Evolutionary conservation across 2,329 filamentous ascomycete genomes (phyloP).

Genomic region (Fusarium sp.): DNA sequence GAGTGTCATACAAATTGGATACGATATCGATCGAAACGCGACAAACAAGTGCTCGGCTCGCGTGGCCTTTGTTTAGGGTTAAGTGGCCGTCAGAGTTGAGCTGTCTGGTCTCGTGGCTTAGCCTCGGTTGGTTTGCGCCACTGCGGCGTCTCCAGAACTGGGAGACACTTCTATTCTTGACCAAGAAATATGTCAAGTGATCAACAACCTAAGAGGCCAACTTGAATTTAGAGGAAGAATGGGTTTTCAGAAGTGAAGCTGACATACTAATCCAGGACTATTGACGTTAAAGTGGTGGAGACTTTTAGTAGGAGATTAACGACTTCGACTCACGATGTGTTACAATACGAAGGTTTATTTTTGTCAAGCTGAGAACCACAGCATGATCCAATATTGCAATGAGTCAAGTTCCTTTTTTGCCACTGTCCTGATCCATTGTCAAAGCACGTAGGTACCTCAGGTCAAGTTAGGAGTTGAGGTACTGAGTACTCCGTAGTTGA

Average conservation of each 20-base stretch:
- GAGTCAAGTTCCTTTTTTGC: not conserved
- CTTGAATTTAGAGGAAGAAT: not conserved
- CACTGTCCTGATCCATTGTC: not conserved
- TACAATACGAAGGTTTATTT: slow-evolving; percentile 19
- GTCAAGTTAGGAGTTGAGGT: not conserved
- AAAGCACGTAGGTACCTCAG: not conserved
- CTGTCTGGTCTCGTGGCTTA: slow-evolving; percentile 18
- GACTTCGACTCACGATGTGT: not conserved
- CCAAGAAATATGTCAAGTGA: not conserved
- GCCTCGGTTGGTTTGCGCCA: slow-evolving; percentile 14
- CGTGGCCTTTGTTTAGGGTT: slow-evolving; percentile 34
- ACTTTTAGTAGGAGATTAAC: slow-evolving; percentile 7
- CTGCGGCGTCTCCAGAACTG: slow-evolving; percentile 14
- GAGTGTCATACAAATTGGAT: slow-evolving; percentile 18
- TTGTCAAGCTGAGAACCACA: not conserved
- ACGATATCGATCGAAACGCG: slow-evolving; percentile 26
- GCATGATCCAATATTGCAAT: not conserved
- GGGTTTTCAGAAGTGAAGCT: not conserved
- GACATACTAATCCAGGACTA: not conserved
- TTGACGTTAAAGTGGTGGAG: slow-evolving; percentile 10
- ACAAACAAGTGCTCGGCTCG: slow-evolving; percentile 28
- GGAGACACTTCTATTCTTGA: slow-evolving; percentile 16
- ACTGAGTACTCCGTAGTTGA: not conserved
- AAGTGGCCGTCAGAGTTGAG: not conserved
- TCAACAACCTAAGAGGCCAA: not conserved